Evolutionary conservation across 2,329 filamentous ascomycete species (phyloP).

Genomic region (Colletotrichum sp.): DNA sequence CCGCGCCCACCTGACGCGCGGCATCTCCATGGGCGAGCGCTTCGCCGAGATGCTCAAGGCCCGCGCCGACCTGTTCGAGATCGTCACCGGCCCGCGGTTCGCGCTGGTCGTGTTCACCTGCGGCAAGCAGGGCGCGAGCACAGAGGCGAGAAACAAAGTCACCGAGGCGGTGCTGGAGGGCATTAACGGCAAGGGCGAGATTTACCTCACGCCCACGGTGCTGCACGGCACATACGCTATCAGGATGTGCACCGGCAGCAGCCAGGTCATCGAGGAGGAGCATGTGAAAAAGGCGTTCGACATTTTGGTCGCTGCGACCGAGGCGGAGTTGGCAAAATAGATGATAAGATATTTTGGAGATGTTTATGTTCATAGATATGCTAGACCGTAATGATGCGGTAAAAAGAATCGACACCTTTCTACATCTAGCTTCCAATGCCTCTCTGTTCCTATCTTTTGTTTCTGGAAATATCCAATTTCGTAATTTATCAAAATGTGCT

Average conservation of each 20-base stretch:
- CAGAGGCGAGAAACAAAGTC: conserved; percentile 65
- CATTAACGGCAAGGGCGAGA: conserved; percentile 76
- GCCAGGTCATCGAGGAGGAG: conserved; percentile 71
- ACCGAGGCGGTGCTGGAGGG: conserved; percentile 79
- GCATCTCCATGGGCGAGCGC: conserved; percentile 71
- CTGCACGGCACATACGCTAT: conserved; percentile 79
- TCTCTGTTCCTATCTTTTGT: neutral
- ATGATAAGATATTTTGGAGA: neutral
- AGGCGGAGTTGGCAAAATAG: conserved; percentile 50
- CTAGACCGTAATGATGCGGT: neutral
- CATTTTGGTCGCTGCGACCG: conserved; percentile 69
- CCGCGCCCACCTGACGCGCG: conserved; percentile 73
- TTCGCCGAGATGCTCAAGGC: conserved; percentile 67
- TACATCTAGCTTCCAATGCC: neutral
- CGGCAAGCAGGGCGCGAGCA: conserved; percentile 31
- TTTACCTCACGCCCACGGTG: conserved; percentile 82
- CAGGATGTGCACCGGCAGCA: conserved; percentile 76
- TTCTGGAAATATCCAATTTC: neutral
- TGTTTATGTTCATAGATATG: neutral
- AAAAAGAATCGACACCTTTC: neutral
- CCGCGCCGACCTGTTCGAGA: conserved; percentile 74
- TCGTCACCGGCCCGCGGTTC: conserved; percentile 78
- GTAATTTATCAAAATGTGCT: neutral
- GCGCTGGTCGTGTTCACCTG: conserved; percentile 80
- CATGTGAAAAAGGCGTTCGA: conserved; percentile 78